Evolutionary conservation across 345 rosid genomes (phyloP).

Genomic region (Nasturtium officinale): DNA sequence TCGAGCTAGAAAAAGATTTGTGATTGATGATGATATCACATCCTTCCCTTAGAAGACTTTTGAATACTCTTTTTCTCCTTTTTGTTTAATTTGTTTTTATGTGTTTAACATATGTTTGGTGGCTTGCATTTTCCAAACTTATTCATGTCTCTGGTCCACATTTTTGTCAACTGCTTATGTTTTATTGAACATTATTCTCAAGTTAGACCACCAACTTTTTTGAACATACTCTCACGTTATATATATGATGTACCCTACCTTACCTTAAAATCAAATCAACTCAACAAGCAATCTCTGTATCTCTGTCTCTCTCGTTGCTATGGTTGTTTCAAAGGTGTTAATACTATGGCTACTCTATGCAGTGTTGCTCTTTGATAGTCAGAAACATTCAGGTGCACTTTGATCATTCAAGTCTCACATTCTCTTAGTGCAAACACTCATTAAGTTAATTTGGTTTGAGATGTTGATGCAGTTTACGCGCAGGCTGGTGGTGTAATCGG

Average conservation of each 20-base stretch:
- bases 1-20: constrained; percentile 23
- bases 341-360: constrained; percentile 15
- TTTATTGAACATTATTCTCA: constrained; percentile 33
- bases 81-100: constrained; percentile 18
- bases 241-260: constrained; percentile 13
- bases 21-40: constrained; percentile 29
- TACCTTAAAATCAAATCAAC: not conserved
- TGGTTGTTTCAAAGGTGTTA: not conserved
- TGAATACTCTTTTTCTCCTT: constrained; percentile 16
- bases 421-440: not conserved
- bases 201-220: constrained; percentile 39
- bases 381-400: constrained; percentile 26
- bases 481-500: constrained; percentile 36
- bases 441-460: constrained; percentile 2
- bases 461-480: constrained; percentile 45
- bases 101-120: constrained; percentile 34
- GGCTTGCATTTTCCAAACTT: constrained; percentile 41
- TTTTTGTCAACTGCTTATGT: constrained; percentile 32
- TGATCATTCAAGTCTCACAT: not conserved
- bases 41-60: constrained; percentile 17
- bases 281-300: constrained; percentile 5
- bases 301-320: not conserved
- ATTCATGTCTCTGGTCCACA: constrained; percentile 29
- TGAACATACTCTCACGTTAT: constrained; percentile 11
- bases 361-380: constrained; percentile 17